These are phyloP conservation scores for Cystofilobasidium bisporidii DNA, from an alignment of 768 basidiomycete genomes.

Conservation along the genomic window DNA sequence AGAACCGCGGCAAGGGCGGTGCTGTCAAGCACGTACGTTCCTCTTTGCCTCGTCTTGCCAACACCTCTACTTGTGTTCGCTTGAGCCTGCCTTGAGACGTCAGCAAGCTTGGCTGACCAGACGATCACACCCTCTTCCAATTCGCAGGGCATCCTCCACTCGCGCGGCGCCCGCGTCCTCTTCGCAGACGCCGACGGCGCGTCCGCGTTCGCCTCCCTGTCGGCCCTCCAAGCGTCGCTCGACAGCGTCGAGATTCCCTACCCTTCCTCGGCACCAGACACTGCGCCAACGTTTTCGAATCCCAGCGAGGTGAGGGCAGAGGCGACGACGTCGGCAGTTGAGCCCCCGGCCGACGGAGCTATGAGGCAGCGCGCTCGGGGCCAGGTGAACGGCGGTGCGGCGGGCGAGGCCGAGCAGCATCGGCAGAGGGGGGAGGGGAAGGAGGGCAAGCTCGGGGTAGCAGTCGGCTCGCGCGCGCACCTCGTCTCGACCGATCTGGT, in stretches of 20 bases:
- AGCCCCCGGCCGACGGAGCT: not conserved
- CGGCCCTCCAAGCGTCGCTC: conserved; percentile 65
- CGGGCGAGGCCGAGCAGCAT: not conserved
- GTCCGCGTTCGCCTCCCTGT: conserved; percentile 74
- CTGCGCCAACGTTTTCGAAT: not conserved
- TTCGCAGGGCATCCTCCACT: conserved; percentile 71
- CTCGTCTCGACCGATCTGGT: conserved; percentile 85
- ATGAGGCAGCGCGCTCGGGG: not conserved
- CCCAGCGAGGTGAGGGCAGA: not conserved
- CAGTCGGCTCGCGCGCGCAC: conserved; percentile 80
- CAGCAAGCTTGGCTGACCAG: too few relatives aligned
- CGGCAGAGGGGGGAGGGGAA: too few relatives aligned
- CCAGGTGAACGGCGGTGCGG: too few relatives aligned
- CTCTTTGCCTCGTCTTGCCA: not conserved
- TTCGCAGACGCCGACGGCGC: conserved; percentile 96
- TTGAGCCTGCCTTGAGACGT: too few relatives aligned
- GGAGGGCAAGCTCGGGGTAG: conserved; percentile 46
- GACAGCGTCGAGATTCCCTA: conserved; percentile 47
- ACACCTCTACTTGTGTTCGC: too few relatives aligned
- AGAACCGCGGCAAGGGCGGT: conserved; percentile 85
- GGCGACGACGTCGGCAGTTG: not conserved
- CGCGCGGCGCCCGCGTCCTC: conserved; percentile 63
- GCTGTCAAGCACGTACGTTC: conserved; percentile 66
- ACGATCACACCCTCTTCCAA: not conserved
- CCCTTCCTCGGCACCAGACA: not conserved